Evolutionary conservation across 2,329 filamentous ascomycete genomes (phyloP).

Genomic region (Fusarium sp.): DNA sequence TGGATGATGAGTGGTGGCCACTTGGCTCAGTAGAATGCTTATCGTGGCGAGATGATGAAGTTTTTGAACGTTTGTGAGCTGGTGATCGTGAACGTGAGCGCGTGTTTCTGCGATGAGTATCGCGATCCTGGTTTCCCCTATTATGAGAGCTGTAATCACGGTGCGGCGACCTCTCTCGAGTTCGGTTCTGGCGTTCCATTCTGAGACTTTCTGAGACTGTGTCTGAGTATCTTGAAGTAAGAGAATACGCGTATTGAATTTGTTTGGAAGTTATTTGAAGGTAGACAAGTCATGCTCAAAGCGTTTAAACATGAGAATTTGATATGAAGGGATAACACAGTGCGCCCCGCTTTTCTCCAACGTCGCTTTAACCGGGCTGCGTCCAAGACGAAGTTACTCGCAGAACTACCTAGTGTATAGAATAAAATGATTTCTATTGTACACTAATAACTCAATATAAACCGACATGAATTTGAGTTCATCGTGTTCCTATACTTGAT

Average conservation of each 20-base stretch:
- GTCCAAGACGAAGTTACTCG: not conserved
- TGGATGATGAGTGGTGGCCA: conserved; percentile 36
- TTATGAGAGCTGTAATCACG: conserved; percentile 40
- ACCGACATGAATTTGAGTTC: conserved; percentile 4
- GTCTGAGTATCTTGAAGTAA: not conserved
- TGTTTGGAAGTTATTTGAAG: conserved; percentile 2
- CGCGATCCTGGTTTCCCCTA: conserved; percentile 37
- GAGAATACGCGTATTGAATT: not conserved
- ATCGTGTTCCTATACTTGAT: conserved; percentile 7
- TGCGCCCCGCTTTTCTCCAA: conserved; percentile 44
- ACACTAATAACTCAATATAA: not conserved
- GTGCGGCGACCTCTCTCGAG: conserved; percentile 42
- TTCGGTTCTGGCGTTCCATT: conserved; percentile 38
- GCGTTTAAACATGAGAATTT: conserved; percentile 37
- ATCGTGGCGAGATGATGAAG: conserved; percentile 34
- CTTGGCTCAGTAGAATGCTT: conserved; percentile 31
- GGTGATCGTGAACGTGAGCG: conserved; percentile 45
- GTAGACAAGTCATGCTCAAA: conserved; percentile 18
- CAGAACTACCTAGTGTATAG: not conserved
- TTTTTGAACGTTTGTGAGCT: conserved; percentile 35
- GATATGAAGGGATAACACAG: conserved; percentile 42
- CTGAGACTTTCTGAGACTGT: not conserved
- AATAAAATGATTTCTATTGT: not conserved
- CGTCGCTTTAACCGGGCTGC: not conserved
- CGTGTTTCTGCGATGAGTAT: conserved; percentile 26